Base-by-base conservation (phyloP, 495 filamentous ascomycete genomes). In the Penicillium steckii region DNA sequence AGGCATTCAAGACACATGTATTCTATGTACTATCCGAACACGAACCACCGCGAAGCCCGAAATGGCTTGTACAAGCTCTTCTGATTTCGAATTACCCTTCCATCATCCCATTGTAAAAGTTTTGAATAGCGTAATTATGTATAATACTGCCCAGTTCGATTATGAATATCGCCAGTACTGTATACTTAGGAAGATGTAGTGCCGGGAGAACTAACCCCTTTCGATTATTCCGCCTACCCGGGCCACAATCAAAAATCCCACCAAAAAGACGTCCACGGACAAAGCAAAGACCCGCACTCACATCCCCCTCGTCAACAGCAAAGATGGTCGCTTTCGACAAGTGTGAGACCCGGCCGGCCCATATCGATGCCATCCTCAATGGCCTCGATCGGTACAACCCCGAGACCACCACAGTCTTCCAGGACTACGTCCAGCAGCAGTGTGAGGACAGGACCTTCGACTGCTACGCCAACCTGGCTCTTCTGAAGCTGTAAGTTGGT, bases 351-450 rank as follows among this genome's bases (percentile, higher is more conserved):
- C 82, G 95, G 68, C 93, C 95, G 47, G 88, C 90, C 58, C 81
- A 92, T 68, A 95, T 99, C 71, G 88, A 89, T 67, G 80, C 73
- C 69, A 96, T 97, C 60, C 87, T 99, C 60, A 75, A 87, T 76
- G 91, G 95, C 50, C 88, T 99, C 53, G 94, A 99, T 76, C 81
- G 95, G 55, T 99, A 99, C 78, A 99, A 99, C 73, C 95, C 95
- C 35, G 94, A 99, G 73, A 96, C 93, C 19, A 95, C 94, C 44
- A 80, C 81, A 27, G 80, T 92, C 47, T 93, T 99, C 79, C 92
- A 97, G 78, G 89, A 93, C 66, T 97, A 99, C 68, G 87, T 99
- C 32, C 77, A 80, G 58, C 86, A 90, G 69, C 95, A 99, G 78
- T 99, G 95, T 78, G 95, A 97, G 73, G 85, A 89, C 70, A 82